These are phyloP conservation scores for Polygonum aviculare DNA, from an alignment of 148 eudicot genomes.

Conservation along the genomic window DNA sequence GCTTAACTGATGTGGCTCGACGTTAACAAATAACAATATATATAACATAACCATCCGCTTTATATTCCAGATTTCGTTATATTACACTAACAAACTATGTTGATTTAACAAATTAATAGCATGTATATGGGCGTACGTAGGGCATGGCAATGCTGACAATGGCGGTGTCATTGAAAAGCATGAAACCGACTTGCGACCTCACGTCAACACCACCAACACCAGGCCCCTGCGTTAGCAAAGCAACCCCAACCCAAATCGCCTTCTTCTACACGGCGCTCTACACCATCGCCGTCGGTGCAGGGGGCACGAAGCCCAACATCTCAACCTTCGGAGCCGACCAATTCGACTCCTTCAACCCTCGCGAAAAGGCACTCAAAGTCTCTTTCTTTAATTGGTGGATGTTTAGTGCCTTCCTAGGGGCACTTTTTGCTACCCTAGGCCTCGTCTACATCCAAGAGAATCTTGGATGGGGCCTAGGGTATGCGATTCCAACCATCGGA, in stretches of 20 bases:
- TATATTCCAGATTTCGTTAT: too few species aligned
- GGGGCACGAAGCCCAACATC: conserved; percentile 89
- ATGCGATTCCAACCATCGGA: conserved; percentile 71
- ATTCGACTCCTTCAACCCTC: conserved; percentile 57
- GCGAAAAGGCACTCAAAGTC: conserved; percentile 56
- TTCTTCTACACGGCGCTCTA: conserved; percentile 73
- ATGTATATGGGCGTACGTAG: conserved; percentile 20
- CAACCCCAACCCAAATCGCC: conserved; percentile 21
- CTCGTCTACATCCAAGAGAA: conserved; percentile 90
- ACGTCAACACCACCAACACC: conserved; percentile 18
- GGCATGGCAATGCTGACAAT: conserved; percentile 72
- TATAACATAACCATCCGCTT: too few species aligned
- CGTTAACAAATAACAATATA: too few species aligned
- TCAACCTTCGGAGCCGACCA: conserved; percentile 95
- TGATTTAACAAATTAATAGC: background rate
- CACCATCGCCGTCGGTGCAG: conserved; percentile 71
- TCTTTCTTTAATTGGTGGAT: conserved; percentile 99
- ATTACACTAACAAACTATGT: too few species aligned
- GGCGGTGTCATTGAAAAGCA: conserved; percentile 51
- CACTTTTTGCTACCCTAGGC: conserved; percentile 54
- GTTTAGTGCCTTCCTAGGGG: conserved; percentile 71
- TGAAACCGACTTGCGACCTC: conserved; percentile 61
- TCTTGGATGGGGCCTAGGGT: conserved; percentile 84
- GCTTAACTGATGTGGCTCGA: too few species aligned
- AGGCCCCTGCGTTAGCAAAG: background rate